phyloP scores from a whole-genome alignment of 2,329 filamentous ascomycete species.

The Berkeleyomyces rouxiae region DNA sequence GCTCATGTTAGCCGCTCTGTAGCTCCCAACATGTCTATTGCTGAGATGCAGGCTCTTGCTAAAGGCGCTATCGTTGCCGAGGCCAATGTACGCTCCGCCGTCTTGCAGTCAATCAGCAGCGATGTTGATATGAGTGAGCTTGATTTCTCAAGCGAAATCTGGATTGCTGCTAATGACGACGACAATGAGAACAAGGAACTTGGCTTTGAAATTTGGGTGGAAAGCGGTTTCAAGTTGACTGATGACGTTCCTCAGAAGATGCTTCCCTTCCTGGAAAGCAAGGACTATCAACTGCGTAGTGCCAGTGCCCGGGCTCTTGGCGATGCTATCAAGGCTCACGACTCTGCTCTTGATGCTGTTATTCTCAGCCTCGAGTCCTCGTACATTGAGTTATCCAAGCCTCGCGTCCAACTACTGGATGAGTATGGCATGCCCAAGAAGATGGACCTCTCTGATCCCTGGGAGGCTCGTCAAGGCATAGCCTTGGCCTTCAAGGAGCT shows the following conservation, averaged over 20 bases:
- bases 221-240: slow-evolving; percentile 61
- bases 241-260: slow-evolving; percentile 49
- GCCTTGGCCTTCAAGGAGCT: slow-evolving; percentile 76
- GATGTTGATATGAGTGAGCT: slow-evolving; percentile 85
- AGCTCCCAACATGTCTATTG: slow-evolving; percentile 56
- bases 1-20: slow-evolving; percentile 72
- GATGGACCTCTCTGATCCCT: slow-evolving; percentile 71
- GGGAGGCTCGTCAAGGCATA: slow-evolving; percentile 81
- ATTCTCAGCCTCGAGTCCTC: slow-evolving; percentile 49
- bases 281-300: slow-evolving; percentile 65
- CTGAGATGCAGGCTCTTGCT: slow-evolving; percentile 62
- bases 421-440: slow-evolving; percentile 91
- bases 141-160: slow-evolving; percentile 76
- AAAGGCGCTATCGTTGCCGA: slow-evolving; percentile 66
- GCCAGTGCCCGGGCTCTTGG: slow-evolving; percentile 71
- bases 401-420: slow-evolving; percentile 68
- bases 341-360: slow-evolving; percentile 41
- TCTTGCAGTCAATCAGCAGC: slow-evolving; percentile 75
- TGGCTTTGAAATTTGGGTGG: slow-evolving; percentile 83
- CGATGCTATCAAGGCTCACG: slow-evolving; percentile 48
- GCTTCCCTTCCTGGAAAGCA: slow-evolving; percentile 62
- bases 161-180: slow-evolving; percentile 85
- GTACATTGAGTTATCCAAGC: slow-evolving; percentile 68
- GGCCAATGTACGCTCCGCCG: slow-evolving; percentile 61
- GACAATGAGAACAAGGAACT: slow-evolving; percentile 72